These are phyloP conservation scores for Gossypium trilobum DNA, from an alignment of 441 rosid species.

Conservation along the genomic window DNA sequence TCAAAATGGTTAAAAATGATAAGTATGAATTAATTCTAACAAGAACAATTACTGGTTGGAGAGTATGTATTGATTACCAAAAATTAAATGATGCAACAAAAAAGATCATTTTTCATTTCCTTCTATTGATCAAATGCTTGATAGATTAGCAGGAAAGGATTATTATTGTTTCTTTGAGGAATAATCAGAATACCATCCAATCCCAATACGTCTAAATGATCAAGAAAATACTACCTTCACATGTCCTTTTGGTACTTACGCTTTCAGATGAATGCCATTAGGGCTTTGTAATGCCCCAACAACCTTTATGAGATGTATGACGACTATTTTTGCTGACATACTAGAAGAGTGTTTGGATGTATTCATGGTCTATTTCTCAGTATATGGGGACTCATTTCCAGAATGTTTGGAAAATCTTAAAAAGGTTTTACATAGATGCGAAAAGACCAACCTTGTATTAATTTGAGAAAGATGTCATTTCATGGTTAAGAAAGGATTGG, in stretches of 20 bases:
- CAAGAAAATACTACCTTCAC: not conserved
- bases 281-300: not conserved
- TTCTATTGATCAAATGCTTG: not conserved
- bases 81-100: not conserved
- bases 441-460: not conserved
- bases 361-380: not conserved
- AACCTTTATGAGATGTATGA: not conserved
- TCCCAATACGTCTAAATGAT: not conserved
- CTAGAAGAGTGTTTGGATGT: not conserved
- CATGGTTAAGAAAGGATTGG: not conserved
- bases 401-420: not conserved
- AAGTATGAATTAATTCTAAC: no score
- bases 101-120: not conserved
- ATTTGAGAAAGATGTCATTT: not conserved
- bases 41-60: not conserved
- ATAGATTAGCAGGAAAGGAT: not conserved
- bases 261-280: not conserved
- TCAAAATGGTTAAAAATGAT: not conserved
- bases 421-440: not conserved
- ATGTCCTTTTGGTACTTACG: not conserved
- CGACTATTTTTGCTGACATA: not conserved
- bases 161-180: no score
- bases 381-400: not conserved
- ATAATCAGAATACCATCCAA: not conserved
- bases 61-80: not conserved